phyloP scores from a whole-genome alignment of 2,329 filamentous ascomycete species.

The Sporothrix humicola region DNA sequence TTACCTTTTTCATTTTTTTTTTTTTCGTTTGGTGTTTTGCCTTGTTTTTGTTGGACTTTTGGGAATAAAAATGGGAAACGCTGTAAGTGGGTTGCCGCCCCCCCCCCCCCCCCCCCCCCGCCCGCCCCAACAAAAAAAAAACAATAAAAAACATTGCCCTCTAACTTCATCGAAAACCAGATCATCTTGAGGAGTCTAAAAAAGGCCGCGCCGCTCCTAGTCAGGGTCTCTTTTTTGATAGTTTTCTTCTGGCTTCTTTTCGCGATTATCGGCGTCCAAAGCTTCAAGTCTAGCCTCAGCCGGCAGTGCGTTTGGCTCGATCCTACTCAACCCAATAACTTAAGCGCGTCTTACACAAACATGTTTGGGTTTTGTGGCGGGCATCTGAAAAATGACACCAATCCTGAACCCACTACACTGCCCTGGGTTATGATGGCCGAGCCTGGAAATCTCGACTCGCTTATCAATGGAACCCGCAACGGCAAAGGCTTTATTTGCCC shows the following conservation, averaged over 20 bases:
- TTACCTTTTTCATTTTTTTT: too few species aligned
- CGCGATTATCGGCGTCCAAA: constrained; percentile 94
- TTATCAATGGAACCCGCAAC: constrained; percentile 56
- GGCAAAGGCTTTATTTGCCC: constrained; percentile 91
- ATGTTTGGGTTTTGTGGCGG: constrained; percentile 84
- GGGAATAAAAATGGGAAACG: too few species aligned
- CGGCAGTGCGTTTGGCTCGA: constrained; percentile 81
- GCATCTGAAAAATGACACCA: constrained; percentile 67
- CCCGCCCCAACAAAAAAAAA: too few species aligned
- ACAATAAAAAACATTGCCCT: too few species aligned
- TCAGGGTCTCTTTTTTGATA: constrained; percentile 93
- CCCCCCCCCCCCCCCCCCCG: too few species aligned
- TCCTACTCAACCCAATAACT: constrained; percentile 61
- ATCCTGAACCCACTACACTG: constrained; percentile 46
- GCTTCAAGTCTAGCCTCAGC: constrained; percentile 83
- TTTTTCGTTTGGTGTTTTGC: too few species aligned
- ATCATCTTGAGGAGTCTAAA: constrained; percentile 95
- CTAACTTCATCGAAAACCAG: constrained; percentile 40
- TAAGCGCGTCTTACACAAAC: constrained; percentile 64
- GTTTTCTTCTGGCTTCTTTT: constrained; percentile 98
- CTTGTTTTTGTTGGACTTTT: too few species aligned
- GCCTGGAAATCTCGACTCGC: constrained; percentile 51
- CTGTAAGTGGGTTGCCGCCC: too few species aligned
- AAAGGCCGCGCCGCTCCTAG: constrained; percentile 86
- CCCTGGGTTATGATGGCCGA: constrained; percentile 68